These are phyloP conservation scores for Rauvolfia tetraphylla DNA, from an alignment of 257 asterid species.

Conservation along the genomic window DNA sequence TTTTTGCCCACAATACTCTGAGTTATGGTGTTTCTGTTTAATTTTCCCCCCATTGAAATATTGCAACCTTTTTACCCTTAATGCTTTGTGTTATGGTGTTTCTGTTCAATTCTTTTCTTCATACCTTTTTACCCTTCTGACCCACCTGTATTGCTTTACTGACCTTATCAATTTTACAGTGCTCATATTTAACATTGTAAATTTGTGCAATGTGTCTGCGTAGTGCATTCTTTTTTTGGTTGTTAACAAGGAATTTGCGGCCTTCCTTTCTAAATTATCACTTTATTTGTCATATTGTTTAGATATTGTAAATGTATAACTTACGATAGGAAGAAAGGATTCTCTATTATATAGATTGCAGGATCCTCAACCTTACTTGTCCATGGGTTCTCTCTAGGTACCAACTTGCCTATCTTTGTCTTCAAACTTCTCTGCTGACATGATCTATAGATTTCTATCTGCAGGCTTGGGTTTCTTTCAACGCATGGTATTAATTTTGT, in stretches of 20 bases:
- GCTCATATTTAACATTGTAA: not conserved
- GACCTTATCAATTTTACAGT: not conserved
- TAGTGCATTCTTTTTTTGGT: not conserved
- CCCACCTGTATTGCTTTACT: not conserved
- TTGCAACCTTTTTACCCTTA: too few species aligned
- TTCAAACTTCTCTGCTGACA: not conserved
- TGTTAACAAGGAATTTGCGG: not conserved
- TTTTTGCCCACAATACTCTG: too few species aligned
- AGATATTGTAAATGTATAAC: not conserved
- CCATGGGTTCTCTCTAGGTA: not conserved
- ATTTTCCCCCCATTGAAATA: too few species aligned
- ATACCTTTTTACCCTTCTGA: too few species aligned
- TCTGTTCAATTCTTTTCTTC: too few species aligned
- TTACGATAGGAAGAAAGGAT: not conserved
- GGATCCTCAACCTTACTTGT: not conserved
- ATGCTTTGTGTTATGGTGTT: too few species aligned
- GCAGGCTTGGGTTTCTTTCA: constrained; percentile 2
- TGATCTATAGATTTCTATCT: not conserved
- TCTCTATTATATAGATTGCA: not conserved
- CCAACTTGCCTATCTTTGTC: not conserved
- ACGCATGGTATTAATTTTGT: not conserved
- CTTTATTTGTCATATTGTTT: not conserved
- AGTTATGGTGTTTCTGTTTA: too few species aligned
- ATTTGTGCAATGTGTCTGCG: not conserved
- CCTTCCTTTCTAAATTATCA: not conserved